Percentiles rank a stretch among this genome's conserved stretches.
Evolutionary conservation across 257 asterid species (phyloP).

Genomic region (Primulina huaijiensis): DNA sequence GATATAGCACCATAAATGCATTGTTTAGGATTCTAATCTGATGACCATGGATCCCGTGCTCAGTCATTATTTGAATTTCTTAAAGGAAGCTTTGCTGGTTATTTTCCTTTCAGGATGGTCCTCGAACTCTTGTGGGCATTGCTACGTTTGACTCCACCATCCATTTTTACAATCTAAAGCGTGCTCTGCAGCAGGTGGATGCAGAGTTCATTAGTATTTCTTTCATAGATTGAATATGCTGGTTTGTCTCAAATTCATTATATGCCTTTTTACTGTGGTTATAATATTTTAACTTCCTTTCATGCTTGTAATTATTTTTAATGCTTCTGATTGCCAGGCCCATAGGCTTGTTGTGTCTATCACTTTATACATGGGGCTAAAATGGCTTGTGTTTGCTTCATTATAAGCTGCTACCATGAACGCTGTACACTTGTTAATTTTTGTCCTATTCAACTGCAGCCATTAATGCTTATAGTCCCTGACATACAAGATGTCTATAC

Average conservation of each 20-base stretch:
- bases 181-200: slow-evolving; percentile 72
- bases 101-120: slow-evolving; percentile 76
- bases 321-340: slow-evolving; percentile 18
- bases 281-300: neutral
- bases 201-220: slow-evolving; percentile 11
- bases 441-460: slow-evolving; percentile 53
- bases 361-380: slow-evolving; percentile 13
- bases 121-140: slow-evolving; percentile 87
- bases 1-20: no score
- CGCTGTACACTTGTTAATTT: slow-evolving; percentile 13
- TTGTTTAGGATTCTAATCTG: neutral
- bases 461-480: slow-evolving; percentile 95
- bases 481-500: slow-evolving; percentile 97
- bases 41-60: neutral
- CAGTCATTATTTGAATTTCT: neutral
- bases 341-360: slow-evolving; percentile 7
- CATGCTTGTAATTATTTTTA: slow-evolving; percentile 3
- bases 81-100: neutral
- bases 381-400: slow-evolving; percentile 19
- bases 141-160: slow-evolving; percentile 94
- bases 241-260: slow-evolving; percentile 8
- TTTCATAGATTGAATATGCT: slow-evolving; percentile 1
- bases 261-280: neutral
- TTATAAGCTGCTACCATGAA: slow-evolving; percentile 19
- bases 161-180: slow-evolving; percentile 93